Evolutionary conservation across 2,329 filamentous ascomycete genomes (phyloP), one percentile per base, ranked within the genome.

Genomic region (Penicillium concentricum): DNA sequence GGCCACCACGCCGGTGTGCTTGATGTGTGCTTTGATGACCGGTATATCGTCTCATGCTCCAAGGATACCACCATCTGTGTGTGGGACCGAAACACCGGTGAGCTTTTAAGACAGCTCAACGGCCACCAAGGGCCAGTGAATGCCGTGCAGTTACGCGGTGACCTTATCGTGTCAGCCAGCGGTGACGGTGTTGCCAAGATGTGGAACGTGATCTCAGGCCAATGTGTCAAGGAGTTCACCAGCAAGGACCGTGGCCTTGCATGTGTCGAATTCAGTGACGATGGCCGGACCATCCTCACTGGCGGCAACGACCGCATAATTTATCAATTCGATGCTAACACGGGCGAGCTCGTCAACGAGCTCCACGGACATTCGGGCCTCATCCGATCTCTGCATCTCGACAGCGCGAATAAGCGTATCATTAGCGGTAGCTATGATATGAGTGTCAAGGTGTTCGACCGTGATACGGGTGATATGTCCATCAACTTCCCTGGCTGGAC

Each of bases 291-390:
- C 63, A 91, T 99, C 46, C 89, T 95, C 46, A 94, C 92, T 18
- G 94, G 94, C 10, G 94, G 94, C 44, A 99, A 97, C 70, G 94
- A 97, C 77, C 89, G 93, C 74, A 86, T 92, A 47, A 97, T 97
- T 60, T 94, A 95, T 72, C 90, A 97, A 71, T 99, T 95, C 84
- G 91, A 97, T 74, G 91, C 92, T 50, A 90, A 91, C 67, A 96
- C 91, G 1, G 92, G 92, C 59, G 87, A 91, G 67, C 88, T 92
- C 65, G 81, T 96, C 49, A 86, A 87, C 60, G 87, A 90, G 70
- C 89, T 96, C 72, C 82, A 84, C 46, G 93, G 92, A 6, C 94
- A 99, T 74, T 84, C 87, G 28, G 89, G 89, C 58, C 83, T 99
- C 30, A 93, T 99, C 24, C 87, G 94, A 56, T 94, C 90, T 49